Evolutionary conservation across 2,329 filamentous ascomycete species (phyloP), one percentile per base, ranked within the genome.

Genomic region (Didymella lethalis): DNA sequence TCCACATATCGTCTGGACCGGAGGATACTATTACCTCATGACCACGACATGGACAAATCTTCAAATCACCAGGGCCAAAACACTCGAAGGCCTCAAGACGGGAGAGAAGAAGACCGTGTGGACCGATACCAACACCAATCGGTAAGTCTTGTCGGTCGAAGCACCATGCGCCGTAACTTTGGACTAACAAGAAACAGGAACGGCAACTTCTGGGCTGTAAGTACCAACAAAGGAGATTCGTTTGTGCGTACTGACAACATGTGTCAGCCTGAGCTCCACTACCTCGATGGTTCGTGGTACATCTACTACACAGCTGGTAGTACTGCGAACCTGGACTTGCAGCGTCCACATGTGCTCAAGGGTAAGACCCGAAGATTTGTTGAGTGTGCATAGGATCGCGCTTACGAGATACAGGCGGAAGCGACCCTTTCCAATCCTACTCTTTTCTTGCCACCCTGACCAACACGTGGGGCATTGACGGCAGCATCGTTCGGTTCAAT

Each of bases 11-110:
- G 80, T 81, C 0, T 86, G 80, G 53, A 78, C 77, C 0, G 81
- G 79, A 11, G 84, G 83, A 0, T 86, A 83, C 63, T 87, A 86
- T 72, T 86, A 86, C 61, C 75, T 87, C 28, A 80, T 85, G 63
- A 83, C 83, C 0, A 86, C 84, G 0, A 83, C 83, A 26, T 87
- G 83, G 83, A 81, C 75, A 1, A 77, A 87, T 60, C 75, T 88
- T 12, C 77, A 84, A 61, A 79, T 88, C n/a, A 80, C 83, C 0
- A 78, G 83, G 0, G 80, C 85, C 0, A 83, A 75, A 10, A 87
- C 84, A 0, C 72, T 88, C 5, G 80, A 82, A 31, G 84, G 84
- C 0, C 71, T 88, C n/a, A 85, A 85, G 75, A 82, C 78, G 0
- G 83, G 80, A 0, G 77, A 81, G 36, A 81, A 78, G 20, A 85